Percentiles rank a stretch among this genome's conserved stretches.
These are phyloP conservation scores for Cercospora sojina DNA, from an alignment of 2,329 filamentous ascomycete species.

Conservation along the genomic window DNA sequence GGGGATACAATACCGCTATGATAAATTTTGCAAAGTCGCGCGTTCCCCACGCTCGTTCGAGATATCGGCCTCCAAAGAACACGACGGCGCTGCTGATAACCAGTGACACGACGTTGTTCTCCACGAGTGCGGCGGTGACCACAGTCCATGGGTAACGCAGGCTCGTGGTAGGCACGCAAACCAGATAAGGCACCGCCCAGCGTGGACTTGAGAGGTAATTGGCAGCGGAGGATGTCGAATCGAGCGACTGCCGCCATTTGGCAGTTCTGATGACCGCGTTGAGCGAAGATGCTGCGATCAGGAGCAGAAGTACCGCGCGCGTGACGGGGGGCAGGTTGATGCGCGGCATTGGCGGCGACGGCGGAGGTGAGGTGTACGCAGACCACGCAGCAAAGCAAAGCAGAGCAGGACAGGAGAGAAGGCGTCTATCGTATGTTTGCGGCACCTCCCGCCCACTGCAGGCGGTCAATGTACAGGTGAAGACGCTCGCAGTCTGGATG, in stretches of 20 bases:
- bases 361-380: neutral
- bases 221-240: conserved; percentile 29
- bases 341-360: conserved; percentile 46
- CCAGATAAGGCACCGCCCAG: conserved; percentile 69
- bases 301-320: conserved; percentile 71
- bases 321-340: conserved; percentile 93
- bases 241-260: conserved; percentile 54
- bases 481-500: neutral
- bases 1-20: conserved; percentile 39
- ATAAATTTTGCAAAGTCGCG: conserved; percentile 90
- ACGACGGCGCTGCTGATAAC: conserved; percentile 73
- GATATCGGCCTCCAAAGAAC: conserved; percentile 89
- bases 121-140: conserved; percentile 79
- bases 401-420: neutral
- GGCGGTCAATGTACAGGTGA: neutral
- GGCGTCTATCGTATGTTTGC: neutral
- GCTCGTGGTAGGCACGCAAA: conserved; percentile 78
- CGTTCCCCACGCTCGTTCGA: conserved; percentile 94
- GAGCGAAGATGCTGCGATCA: conserved; percentile 75
- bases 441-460: neutral
- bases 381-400: neutral
- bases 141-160: conserved; percentile 93
- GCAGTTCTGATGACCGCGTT: conserved; percentile 75
- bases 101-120: conserved; percentile 88
- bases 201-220: conserved; percentile 37